Base-by-base conservation (phyloP, 768 basidiomycete genomes). In the Sporobolomyces phaffii region DNA sequence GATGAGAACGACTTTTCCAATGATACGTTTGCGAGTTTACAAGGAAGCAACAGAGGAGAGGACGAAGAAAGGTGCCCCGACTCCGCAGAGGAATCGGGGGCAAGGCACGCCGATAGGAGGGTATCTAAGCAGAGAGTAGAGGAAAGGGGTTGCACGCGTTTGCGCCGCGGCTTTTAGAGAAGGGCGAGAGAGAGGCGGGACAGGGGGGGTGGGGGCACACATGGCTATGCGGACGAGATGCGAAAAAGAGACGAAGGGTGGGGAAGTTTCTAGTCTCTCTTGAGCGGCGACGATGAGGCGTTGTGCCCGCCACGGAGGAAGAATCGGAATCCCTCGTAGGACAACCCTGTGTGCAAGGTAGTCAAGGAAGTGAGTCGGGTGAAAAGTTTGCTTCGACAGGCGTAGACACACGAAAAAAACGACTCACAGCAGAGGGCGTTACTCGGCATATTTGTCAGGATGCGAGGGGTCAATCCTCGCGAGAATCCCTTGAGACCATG, bases 361-460 rank as follows among this genome's bases (percentile, higher is more conserved):
- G 6, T 14, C 10, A 0, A 13, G 2, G 0, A 26, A 13, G 20
- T n/a, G 50, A 18, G 48, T 50, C 48, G 31, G 48, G 26, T 5
- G 29, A 26, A 5, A 18, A 51, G 31, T 41, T 33, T 33, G 18
- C 7, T 44, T 5, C 50, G 44, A 38, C 31, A 2, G 26, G 26
- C 9, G 20, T 20, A 33, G 36, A 29, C 20, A 15, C n/a, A 31
- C 8, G 40, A 36, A 15, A 93, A 59, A 93, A 81, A 41, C 2
- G 44, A 74, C 73, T 29, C 49, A 75, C 96, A 99, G 79, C 90
- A 94, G 53, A 99, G 81, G 14, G 96, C 96, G 59, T 94, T 96
- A 76, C 90, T 92, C 9, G 96, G 96, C 86, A 97, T 90, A 74
- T 89, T 90, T 29, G 93, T 94, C 78, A 98, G 80, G 57, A 99